Evolutionary conservation across 2,329 filamentous ascomycete species (phyloP).

Genomic region (Clonostachys solani): DNA sequence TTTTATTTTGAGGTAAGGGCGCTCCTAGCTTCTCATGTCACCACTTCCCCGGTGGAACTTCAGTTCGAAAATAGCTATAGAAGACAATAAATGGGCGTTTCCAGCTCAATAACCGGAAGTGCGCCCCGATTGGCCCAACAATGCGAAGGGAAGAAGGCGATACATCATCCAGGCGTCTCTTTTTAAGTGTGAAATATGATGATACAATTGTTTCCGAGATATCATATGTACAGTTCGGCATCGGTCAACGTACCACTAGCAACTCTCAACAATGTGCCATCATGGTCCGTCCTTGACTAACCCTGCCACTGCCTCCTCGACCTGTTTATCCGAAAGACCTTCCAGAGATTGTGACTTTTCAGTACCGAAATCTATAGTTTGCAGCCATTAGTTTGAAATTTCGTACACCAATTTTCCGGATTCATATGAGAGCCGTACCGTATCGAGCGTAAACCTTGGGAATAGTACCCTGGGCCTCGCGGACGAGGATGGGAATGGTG

Average conservation of each 20-base stretch:
- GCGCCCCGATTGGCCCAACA: neutral
- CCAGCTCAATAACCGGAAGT: neutral
- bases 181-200: neutral
- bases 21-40: no score
- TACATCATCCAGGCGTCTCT: constrained; percentile 4
- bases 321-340: constrained; percentile 56
- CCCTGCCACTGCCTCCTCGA: constrained; percentile 52
- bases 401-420: neutral
- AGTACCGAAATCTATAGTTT: constrained; percentile 45
- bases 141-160: constrained; percentile 1
- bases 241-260: neutral
- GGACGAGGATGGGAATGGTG: constrained; percentile 85
- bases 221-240: neutral
- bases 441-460: constrained; percentile 92
- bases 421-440: constrained; percentile 44
- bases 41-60: no score
- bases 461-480: constrained; percentile 80
- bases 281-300: constrained; percentile 38
- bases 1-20: no score
- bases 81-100: no score
- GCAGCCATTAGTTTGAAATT: neutral
- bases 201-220: neutral
- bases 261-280: neutral
- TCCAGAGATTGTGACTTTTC: constrained; percentile 56
- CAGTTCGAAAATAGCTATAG: no score